A percentile compares a stretch with the other conserved stretches of the same genome.
Evolutionary conservation across 1,284 basidiomycete genomes (phyloP).

Genomic region (Xanthoconium separans): DNA sequence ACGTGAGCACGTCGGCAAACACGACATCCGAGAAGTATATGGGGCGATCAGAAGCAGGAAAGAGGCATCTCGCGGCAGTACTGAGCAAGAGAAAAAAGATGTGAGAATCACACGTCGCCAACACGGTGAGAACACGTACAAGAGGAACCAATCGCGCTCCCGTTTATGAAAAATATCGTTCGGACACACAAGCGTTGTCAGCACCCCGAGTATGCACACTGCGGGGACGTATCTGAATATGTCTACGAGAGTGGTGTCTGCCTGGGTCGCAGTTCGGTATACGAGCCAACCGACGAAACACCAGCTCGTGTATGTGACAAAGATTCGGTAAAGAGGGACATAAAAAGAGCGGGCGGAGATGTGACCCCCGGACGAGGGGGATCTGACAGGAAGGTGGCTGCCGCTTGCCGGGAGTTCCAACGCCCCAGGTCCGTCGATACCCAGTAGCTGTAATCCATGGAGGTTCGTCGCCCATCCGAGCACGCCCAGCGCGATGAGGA

Average conservation of each 20-base stretch:
- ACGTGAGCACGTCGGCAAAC: slow-evolving; percentile 94
- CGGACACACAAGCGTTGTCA: slow-evolving; percentile 64
- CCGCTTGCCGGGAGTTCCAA: slow-evolving; percentile 56
- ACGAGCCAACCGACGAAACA: slow-evolving; percentile 63
- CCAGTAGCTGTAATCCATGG: slow-evolving; percentile 74
- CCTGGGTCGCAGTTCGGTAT: slow-evolving; percentile 60
- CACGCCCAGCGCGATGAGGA: slow-evolving; percentile 68
- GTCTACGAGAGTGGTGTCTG: slow-evolving; percentile 62
- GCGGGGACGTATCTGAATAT: slow-evolving; percentile 74
- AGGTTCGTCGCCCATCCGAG: slow-evolving; percentile 86
- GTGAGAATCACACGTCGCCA: slow-evolving; percentile 7
- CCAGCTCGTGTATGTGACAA: slow-evolving; percentile 57
- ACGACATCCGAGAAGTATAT: slow-evolving; percentile 92
- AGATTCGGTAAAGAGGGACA: slow-evolving; percentile 66
- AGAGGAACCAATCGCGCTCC: slow-evolving; percentile 73
- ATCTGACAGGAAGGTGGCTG: slow-evolving; percentile 24
- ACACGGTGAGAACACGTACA: slow-evolving; percentile 47
- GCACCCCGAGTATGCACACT: slow-evolving; percentile 57
- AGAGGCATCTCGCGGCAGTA: slow-evolving; percentile 57
- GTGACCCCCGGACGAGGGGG: slow-evolving; percentile 34
- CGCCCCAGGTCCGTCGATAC: slow-evolving; percentile 70
- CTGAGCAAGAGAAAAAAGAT: slow-evolving; percentile 2
- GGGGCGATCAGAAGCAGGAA: slow-evolving; percentile 58
- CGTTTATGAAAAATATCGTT: slow-evolving; percentile 62
- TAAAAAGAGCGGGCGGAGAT: slow-evolving; percentile 40